Evolutionary conservation across 2,329 filamentous ascomycete genomes (phyloP), one percentile per base, ranked within the genome.

Genomic region (Cladosporium sp.): DNA sequence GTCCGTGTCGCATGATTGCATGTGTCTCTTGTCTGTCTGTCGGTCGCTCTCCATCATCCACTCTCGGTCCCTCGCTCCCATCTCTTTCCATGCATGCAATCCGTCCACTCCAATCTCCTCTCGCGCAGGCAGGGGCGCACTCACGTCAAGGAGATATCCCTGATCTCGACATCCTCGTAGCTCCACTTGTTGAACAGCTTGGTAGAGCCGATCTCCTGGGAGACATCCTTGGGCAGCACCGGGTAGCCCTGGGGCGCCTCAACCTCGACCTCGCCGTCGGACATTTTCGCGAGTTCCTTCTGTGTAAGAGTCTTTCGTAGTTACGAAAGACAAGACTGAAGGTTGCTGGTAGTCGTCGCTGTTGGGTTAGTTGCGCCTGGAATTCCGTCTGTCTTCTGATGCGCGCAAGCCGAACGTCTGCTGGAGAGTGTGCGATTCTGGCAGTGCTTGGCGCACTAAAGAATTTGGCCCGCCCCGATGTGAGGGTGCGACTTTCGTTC

Each of bases 111-210:
- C 67, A 36, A n/a, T n/a, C n/a, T 66, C 39, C 26, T 54, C 51
- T 54, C 51, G 56, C n/a, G 58, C 56, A 36, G 64, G 57, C 51
- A 34, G 60, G 60, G 34, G 23, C 49, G 60, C 66, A 74, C 92
- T 86, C 96, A 99, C 95, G 94, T 98, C 86, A 99, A 88, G 79
- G 95, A 99, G 86, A 99, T 98, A 83, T 99, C 95, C 83, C 94
- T 90, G 84, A 99, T 95, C 88, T 99, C 95, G 80, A 99, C 94
- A 89, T 98, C 92, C 82, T 95, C 95, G 85, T 98, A 99, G 85
- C 85, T 89, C 89, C 93, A 97, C 85, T 96, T 96, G 90, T 95
- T 96, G 89, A 97, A 96, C 78, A 97, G 88, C 90, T 96, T 96
- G 82, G 95, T 87, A 84, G 87, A 90, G 83, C 93, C 93, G 84